Base-by-base conservation (phyloP, 2,329 filamentous ascomycete species). In the Neonectria sp. region DNA sequence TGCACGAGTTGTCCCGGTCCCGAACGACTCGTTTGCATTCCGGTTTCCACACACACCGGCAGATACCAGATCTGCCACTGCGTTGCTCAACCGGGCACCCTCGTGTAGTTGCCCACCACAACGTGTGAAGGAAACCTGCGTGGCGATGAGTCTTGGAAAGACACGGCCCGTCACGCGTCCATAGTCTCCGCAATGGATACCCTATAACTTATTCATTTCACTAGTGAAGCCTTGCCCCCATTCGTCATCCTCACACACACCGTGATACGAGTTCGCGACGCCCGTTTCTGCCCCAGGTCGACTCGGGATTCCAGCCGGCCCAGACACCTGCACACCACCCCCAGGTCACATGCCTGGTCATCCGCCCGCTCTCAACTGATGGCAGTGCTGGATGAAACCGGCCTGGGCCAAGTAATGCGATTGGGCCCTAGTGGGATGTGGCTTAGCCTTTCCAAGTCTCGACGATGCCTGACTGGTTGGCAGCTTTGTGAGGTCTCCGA, bases 81-180 rank as follows among this genome's bases (percentile, higher is more conserved):
- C 25, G 33, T 53, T 52, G 15, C 48, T 29, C 51, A 53, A 53
- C 29, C 6, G 31, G 51, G 21, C 31, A 51, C 60, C 63, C 61
- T 21, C 59, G 40, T 56, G 55, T 12, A 62, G 57, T 63, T 51
- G 49, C 67, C 49, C 68, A 63, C 63, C 46, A 21, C 59, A 49
- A 24, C 29, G 63, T 59, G 62, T 58, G 52, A 67, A 56, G 58
- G 57, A 67, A 63, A 56, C 63, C 51, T 68, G 64, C 48, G 31
- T 57, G 53, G 61, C 60, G 70, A 65, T 58, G 55, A 57, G 33
- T 55, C 59, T 61, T 62, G 45, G 45, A 58, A 67, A 61, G 63
- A 71, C 55, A 57, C 70, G 68, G 68, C 65, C 71, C 68, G 68
- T 73, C 68, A 74, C 65, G 72, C 60, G 69, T 68, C 55, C 69